Evolutionary conservation across 2,329 filamentous ascomycete species (phyloP).

Genomic region (Venturia pyrina): DNA sequence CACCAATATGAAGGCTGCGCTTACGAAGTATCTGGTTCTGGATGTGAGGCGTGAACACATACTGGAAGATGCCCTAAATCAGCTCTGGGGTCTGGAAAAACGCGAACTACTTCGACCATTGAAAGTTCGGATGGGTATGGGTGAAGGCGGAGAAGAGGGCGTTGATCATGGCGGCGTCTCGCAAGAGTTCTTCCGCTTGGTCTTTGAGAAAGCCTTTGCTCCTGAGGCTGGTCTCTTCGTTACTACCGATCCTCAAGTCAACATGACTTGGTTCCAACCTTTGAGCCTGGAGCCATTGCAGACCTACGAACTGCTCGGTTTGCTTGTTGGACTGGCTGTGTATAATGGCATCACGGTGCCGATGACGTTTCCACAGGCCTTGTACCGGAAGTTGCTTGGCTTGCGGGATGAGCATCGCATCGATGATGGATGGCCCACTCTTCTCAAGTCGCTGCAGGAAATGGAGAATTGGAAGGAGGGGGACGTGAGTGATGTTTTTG

Average conservation of each 20-base stretch:
- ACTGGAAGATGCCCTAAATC: constrained; percentile 53
- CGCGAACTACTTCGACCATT: constrained; percentile 75
- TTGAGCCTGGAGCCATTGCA: constrained; percentile 72
- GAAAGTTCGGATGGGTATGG: constrained; percentile 71
- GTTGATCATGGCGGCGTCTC: constrained; percentile 92
- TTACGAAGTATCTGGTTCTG: constrained; percentile 33
- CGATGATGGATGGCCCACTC: constrained; percentile 40
- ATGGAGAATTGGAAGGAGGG: constrained; percentile 74
- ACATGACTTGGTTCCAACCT: constrained; percentile 81
- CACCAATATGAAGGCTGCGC: constrained; percentile 23
- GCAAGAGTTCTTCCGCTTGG: constrained; percentile 87
- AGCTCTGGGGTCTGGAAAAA: constrained; percentile 78
- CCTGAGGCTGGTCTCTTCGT: constrained; percentile 62
- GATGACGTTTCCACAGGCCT: constrained; percentile 72
- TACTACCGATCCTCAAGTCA: constrained; percentile 62
- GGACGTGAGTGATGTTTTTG: constrained; percentile 70
- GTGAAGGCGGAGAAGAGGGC: constrained; percentile 74
- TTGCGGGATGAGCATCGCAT: constrained; percentile 55
- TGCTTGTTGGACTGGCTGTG: constrained; percentile 79
- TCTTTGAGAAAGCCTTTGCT: constrained; percentile 68
- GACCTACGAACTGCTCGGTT: constrained; percentile 81
- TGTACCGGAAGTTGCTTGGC: constrained; percentile 72
- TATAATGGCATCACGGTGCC: constrained; percentile 91
- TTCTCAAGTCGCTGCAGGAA: constrained; percentile 62
- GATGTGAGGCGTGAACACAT: constrained; percentile 33